Base-by-base conservation (phyloP, 495 filamentous ascomycete species). In the Trypethelium eluteriae region DNA sequence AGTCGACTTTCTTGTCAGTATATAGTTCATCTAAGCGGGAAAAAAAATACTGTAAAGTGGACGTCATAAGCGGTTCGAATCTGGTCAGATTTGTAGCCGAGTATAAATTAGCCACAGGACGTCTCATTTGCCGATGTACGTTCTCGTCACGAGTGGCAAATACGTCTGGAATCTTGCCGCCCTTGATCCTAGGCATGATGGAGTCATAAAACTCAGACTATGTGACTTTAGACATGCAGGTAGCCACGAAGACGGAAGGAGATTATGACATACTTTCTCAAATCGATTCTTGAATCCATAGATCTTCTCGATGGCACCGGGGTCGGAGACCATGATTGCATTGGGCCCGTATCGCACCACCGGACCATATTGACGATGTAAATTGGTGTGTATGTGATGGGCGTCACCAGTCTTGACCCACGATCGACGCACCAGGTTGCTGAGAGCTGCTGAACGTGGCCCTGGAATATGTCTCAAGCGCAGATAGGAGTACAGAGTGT, bases 11-110 rank as follows among this genome's bases (percentile, higher is more conserved):
- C 1, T 72, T 72, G 4, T 65, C 57, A 0, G 67, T 67, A 68
- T 78, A 78, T 5, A 71, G 72, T 10, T 71, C 64, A 62, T 71
- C 70, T 56, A 72, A 44, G 41, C 41, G 41, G 14, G 41, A 44
- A 44, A 44, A 44, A 14, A 44, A 44, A 44, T 44, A 44, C 14
- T 44, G 7, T 14, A 44, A 44, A 14, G 41, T 44, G 14, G 41
- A 44, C 41, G 41, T 44, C 41, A 44, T 44, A 44, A 44, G 6
- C 7, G 41, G 41, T 14, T 44, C 41, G 41, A 44, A 44, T 44
- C 41, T 44, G 6, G 41, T 44, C 41, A 44, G 41, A 44, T 44
- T 44, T 44, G 41, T 44, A 44, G 14, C 41, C 41, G 41, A 44
- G 14, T 44, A 44, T 44, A 44, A 44, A 53, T 14, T 14, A 5